Base-by-base conservation (phyloP, 1,284 basidiomycete species). In the Cutaneotrichosporon cutaneum region DNA sequence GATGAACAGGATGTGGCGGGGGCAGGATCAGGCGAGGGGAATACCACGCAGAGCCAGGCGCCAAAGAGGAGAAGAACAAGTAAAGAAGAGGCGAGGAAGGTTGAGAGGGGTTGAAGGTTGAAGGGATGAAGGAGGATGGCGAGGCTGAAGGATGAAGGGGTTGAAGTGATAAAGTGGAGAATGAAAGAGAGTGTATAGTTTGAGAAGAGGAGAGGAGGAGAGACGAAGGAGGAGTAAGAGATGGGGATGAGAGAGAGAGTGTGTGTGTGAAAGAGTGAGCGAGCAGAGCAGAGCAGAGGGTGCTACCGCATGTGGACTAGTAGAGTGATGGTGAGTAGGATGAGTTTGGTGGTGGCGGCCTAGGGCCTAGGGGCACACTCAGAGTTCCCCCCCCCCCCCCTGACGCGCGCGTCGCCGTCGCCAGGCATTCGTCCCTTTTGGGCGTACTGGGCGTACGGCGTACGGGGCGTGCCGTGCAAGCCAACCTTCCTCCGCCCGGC, bases 41-140 rank as follows among this genome's bases (percentile, higher is more conserved):
- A 30, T 30, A 9, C 30, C 30, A 30, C 5, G 30, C 9, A 30
- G 5, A 30, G 30, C 9, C 30, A 30, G 30, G 30, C 30, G 4
- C 5, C 30, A 30, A 30, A 30, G 30, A 9, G 30, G 30, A 52
- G 36, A 61, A 63, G 58, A 42, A 50, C 59, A 45, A 67, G 26
- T 22, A 21, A 27, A 45, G 39, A 35, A n/a, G 16, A 13, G 22
- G 24, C 4, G 47, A 27, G 24, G 39, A n/a, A 24, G 47, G 21
- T 22, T 21, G 42, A 60, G 54, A 50, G 57, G 21, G 21, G 21
- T 14, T 6, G 44, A 22, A 7, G 44, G n/a, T 47, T 44, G 35
- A 27, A 69, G 62, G 57, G 60, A 22, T 52, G 42, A 52, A n/a
- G 39, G 51, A 45, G 36, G 39, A 45, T n/a, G n/a, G 7, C 1